Evolutionary conservation across 164 flowering plant species (phyloP), one percentile per base, ranked within the genome.

Genomic region (Sedum album): DNA sequence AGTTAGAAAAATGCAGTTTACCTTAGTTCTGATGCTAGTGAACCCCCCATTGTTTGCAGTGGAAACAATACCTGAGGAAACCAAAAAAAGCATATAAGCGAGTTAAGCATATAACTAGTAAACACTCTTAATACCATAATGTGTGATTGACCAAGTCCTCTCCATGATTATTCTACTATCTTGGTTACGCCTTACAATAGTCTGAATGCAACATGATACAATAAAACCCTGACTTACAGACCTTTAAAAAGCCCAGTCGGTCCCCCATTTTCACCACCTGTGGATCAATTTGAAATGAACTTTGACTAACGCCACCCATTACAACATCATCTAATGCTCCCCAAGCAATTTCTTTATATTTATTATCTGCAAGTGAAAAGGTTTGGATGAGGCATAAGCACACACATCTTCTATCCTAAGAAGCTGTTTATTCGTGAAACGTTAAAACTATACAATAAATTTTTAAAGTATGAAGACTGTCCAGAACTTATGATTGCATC

Each of bases 291-390:
- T 66, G 85, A 79, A 87, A 94, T 68, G 82, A 73, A 75, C 98
- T 88, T 81, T 88, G 89, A 84, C 98, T 94, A 67, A 91, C 97
- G 67, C 98, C 97, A 53, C 98, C 97, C 98, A 94, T 94, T 18
- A 94, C 98, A 78, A 89, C 96, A 82, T 94, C 98, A 81, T 94
- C 98, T 76, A 94, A 78, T 53, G 96, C 86, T 74, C 97, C 97
- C 97, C 97, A 94, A 74, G 85, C 73, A 30, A 91, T 82, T 69
- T 89, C 89, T 70, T 74, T 82, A 33, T 79, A 83, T 70, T 68
- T 69, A 36, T 77, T 74, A 68, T 79, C 98, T 93, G 84, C 69
- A 76, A 31, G 8, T 23, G 11, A 53, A n/a, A n/a, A n/a, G n/a
- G n/a, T 7, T 1, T 6, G 14, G 60, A 53, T 53, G 28, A 53